Base-by-base conservation (phyloP, 495 filamentous ascomycete genomes). In the Daldinia childiae region DNA sequence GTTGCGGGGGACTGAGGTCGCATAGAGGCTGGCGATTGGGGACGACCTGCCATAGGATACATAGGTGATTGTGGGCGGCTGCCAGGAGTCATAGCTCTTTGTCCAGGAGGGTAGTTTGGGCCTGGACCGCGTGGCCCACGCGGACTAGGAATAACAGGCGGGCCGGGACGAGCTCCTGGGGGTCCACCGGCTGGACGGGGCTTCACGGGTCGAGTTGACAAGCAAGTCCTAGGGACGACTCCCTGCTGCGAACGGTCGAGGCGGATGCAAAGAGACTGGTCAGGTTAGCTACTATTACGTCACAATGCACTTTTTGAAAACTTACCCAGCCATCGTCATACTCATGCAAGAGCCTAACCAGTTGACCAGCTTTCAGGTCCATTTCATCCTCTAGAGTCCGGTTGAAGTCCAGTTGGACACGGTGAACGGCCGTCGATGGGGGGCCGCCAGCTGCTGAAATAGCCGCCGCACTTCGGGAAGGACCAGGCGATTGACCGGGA, bases 251-350 rank as follows among this genome's bases (percentile, higher is more conserved):
- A 93, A 56, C 93, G 90, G 80, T 98, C 95, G 54, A 98, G 88
- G 67, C 92, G 91, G 74, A 91, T 89, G 79, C 95, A 98, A 58
- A 98, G 91, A 71, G 94, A 92, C 91, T 94, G 68, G 30, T 62
- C 7, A n/a, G 21, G 76, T 89, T 84, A 87, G 84, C 74, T 63
- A 57, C 17, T 39, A 27, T 32, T 14, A 39, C 45, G 6, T 67
- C 30, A 55, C 12, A 8, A 26, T 63, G 7, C 5, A n/a, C 24
- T 32, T 52, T 17, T 68, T 38, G 19, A 63, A 4, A 43, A 85
- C 90, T 85, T 89, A 93, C 92, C 95, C 95, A 99, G 77, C 95
- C 95, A 83, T 99, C 95, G 77, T 99, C 96, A 78, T 98, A 99
- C 79, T 97, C 95, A 71, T 98, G 93, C 38, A 98, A 79, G 68